Conservation (phyloP, 345 rosid species). For the Lenwebbia sp. region DNA sequence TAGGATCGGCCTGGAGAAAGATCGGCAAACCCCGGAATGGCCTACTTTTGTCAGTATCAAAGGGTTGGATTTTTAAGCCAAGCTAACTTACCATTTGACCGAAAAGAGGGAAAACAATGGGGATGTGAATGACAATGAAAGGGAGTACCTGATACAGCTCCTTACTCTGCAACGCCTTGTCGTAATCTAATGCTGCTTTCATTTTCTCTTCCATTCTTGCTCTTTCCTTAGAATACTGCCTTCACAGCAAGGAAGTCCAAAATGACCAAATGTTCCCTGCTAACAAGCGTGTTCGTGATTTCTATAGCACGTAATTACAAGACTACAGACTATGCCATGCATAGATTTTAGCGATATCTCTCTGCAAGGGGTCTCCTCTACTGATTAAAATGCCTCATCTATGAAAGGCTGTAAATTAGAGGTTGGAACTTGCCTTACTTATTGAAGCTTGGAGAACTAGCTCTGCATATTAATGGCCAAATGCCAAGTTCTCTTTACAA, state of each 20-base stretch:
- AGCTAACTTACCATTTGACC: no score
- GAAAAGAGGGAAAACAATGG: neutral
- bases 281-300: neutral
- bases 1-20: no score
- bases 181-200: constrained; percentile 20
- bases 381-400: no score
- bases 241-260: no score
- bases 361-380: no score
- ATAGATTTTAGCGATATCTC: no score
- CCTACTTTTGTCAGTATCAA: neutral
- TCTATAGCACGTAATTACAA: no score
- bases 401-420: no score
- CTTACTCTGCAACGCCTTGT: neutral
- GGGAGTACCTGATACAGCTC: constrained; percentile 26
- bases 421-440: neutral
- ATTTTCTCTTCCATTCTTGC: neutral
- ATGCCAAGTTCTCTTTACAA: neutral
- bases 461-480: neutral
- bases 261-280: neutral
- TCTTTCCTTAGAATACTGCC: no score
- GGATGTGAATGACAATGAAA: neutral
- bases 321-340: no score
- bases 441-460: neutral
- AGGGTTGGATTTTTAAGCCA: neutral
- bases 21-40: constrained; percentile 14